Percentiles rank a stretch among this genome's conserved stretches.
phyloP scores from a whole-genome alignment of 805 yeast genomes.

The Cyberlindnera misumaiensis region DNA sequence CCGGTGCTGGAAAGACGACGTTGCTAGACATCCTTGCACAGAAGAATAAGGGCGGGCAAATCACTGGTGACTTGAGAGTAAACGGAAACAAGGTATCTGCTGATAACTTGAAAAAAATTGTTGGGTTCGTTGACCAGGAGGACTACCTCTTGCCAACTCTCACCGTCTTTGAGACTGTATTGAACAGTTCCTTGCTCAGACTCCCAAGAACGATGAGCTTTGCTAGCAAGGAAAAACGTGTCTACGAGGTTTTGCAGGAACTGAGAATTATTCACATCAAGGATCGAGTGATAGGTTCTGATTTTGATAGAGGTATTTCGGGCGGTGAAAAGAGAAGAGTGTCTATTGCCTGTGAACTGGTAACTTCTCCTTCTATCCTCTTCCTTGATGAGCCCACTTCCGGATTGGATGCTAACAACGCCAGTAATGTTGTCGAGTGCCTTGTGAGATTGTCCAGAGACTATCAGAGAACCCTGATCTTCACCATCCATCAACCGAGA shows the following conservation, averaged over 20 bases:
- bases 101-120: slow-evolving; percentile 51
- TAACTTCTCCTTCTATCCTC: slow-evolving; percentile 77
- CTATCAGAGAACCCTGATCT: slow-evolving; percentile 79
- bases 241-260: slow-evolving; percentile 77
- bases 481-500: slow-evolving; percentile 96
- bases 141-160: slow-evolving; percentile 85
- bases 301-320: slow-evolving; percentile 83
- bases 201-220: slow-evolving; percentile 77
- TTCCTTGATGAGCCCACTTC: slow-evolving; percentile 93
- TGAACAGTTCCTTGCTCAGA: slow-evolving; percentile 84
- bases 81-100: slow-evolving; percentile 53
- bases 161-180: slow-evolving; percentile 92
- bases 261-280: slow-evolving; percentile 76
- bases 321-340: slow-evolving; percentile 93
- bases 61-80: slow-evolving; percentile 60
- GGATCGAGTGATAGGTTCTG: slow-evolving; percentile 84
- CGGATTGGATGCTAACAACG: slow-evolving; percentile 91
- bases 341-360: slow-evolving; percentile 89
- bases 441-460: slow-evolving; percentile 73
- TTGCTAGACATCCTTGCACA: slow-evolving; percentile 85
- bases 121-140: slow-evolving; percentile 96
- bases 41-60: slow-evolving; percentile 71
- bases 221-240: slow-evolving; percentile 68
- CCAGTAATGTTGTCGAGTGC: slow-evolving; percentile 83
- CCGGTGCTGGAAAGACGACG: slow-evolving; percentile 98